Base-by-base conservation (phyloP, 805 yeast species). In the Kurtzmaniella cleridarum region DNA sequence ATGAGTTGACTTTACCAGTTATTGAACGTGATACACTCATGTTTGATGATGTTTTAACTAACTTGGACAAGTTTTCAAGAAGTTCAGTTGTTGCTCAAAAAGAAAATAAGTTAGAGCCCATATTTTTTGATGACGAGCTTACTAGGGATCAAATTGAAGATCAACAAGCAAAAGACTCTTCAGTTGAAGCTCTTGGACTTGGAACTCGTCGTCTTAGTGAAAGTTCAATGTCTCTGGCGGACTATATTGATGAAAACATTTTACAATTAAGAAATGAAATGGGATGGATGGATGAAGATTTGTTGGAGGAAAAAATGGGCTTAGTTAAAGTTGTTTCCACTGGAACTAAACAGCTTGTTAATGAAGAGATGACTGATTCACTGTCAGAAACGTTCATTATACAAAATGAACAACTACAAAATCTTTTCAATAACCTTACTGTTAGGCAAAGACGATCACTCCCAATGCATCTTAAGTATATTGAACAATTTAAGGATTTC, bases 101-200 rank as follows among this genome's bases (percentile, higher is more conserved):
- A 18, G 53, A 42, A 9, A 48, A 49, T 5, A 12, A 27, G 43
- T 27, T 44, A 38, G 31, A 39, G 32, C 50, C 55, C 13, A 64
- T 68, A 42, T 54, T 67, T 34, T 58, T 53, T 38, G 73, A 68
- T 47, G 73, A 67, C 39, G 73, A 68, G 40, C 55, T 68, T 41
- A 61, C 71, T 1, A 49, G 47, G 27, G 72, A 58, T 27, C 73
- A 67, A 42, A 68, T 67, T 37, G 57, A 53, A 27, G 71, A 67
- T 43, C 71, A 61, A 41, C 62, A 64, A 42, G 41, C 51, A 14
- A 60, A 55, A 32, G 72, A 67, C 36, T 41, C 42, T 11, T 38
- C 39, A 11, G 39, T 29, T 7, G 49, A 43, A 14, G 41, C 45
- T 11, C 24, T 20, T 20, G 8, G 24, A 14, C 24, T 20, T 20